Evolutionary conservation across 208 protist genomes (phyloP), one percentile per base, ranked within the genome.

Genomic region (Acanthamoeba triangularis): DNA sequence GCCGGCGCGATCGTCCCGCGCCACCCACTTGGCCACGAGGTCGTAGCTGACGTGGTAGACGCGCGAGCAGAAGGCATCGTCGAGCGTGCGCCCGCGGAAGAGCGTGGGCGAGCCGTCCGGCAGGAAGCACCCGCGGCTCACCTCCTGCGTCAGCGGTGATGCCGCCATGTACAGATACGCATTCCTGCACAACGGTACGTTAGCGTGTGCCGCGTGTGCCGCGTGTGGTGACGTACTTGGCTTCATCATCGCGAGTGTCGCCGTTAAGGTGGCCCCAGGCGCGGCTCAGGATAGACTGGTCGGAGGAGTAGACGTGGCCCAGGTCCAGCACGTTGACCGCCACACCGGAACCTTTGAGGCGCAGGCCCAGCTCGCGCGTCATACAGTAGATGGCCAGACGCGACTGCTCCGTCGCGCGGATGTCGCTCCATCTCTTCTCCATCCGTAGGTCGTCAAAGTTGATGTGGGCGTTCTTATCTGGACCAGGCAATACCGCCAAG

Each of bases 61-160:
- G 6, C 20, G 69, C 13, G 69, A 8, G 69, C 69, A 78, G 69
- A 78, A 78, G 69, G 23, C 69, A 2, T 78, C 69, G 69, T 78
- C 69, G 11, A 78, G 69, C 69, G 69, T 20, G 69, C 69, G 69
- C 13, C 30, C 69, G 33, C 37, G n/a, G 69, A 78, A 78, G 16
- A 78, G 37, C n/a, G 69, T 78, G 69, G 69, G 69, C 37, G 33
- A 25, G 16, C 69, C 69, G 37, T 78, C 69, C 13, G 69, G 69
- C 37, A 44, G 30, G 69, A 78, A 78, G 69, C 69, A 78, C 28
- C 69, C 69, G 37, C 69, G 69, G 69, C 69, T 78, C 5, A 78
- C 69, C 69, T 78, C 69, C 69, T 78, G 69, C 69, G 37, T 78
- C 69, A 78, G 69, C 37, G 69, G 69, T 10, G 69, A 78, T 10